Evolutionary conservation across 768 basidiomycete genomes (phyloP).

Genomic region (Amanita muscaria): DNA sequence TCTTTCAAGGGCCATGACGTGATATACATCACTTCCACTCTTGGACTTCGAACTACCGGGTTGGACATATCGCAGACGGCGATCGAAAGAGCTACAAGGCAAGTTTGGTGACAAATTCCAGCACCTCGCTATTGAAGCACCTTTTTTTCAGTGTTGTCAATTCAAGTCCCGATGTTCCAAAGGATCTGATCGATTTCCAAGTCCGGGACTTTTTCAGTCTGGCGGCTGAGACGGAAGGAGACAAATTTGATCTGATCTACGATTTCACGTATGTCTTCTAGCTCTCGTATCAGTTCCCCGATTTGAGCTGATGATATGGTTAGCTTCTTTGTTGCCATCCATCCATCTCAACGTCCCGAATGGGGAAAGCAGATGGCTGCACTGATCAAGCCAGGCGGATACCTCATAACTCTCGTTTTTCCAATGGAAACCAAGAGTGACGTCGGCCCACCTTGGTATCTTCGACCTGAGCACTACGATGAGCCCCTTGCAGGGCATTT

Average conservation of each 20-base stretch:
- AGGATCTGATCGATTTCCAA: slow-evolving; percentile 30
- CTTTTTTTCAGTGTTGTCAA: background rate
- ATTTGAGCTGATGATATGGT: background rate
- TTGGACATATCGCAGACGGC: slow-evolving; percentile 53
- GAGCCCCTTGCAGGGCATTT: slow-evolving; percentile 41
- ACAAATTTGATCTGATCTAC: slow-evolving; percentile 47
- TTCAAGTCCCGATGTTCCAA: slow-evolving; percentile 13
- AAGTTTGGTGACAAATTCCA: slow-evolving; percentile 8
- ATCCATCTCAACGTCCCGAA: slow-evolving; percentile 37
- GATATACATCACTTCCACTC: slow-evolving; percentile 38
- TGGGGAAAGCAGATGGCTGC: slow-evolving; percentile 53
- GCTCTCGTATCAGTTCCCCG: background rate
- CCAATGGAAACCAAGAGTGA: slow-evolving; percentile 40
- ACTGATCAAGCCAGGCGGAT: slow-evolving; percentile 53
- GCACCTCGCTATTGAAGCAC: slow-evolving; percentile 6
- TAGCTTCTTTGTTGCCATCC: slow-evolving; percentile 73
- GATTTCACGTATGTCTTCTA: slow-evolving; percentile 48
- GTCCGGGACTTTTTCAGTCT: slow-evolving; percentile 49
- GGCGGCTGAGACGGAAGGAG: slow-evolving; percentile 20
- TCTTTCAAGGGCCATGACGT: slow-evolving; percentile 49
- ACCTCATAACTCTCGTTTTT: slow-evolving; percentile 50
- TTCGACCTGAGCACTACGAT: slow-evolving; percentile 48
- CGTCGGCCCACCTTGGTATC: slow-evolving; percentile 54
- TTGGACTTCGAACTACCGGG: slow-evolving; percentile 41
- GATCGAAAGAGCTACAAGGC: slow-evolving; percentile 37